phyloP scores from a whole-genome alignment of 2,329 filamentous ascomycete species.

The Alternaria burnsii region DNA sequence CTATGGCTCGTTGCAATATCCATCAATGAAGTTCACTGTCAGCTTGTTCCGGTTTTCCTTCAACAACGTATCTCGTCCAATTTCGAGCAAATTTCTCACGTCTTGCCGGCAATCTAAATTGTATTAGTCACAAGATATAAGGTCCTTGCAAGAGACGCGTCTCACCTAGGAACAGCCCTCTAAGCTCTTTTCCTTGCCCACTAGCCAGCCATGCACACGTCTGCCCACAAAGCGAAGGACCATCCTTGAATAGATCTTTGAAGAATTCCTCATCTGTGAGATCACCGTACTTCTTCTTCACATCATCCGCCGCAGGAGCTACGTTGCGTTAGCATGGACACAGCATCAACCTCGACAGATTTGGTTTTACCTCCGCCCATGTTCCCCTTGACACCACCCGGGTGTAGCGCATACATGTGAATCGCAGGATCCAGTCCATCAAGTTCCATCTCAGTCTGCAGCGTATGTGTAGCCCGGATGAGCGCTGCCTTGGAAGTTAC shows the following conservation, averaged over 20 bases:
- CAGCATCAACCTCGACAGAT: not conserved
- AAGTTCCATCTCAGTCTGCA: conserved; percentile 42
- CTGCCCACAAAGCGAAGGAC: conserved; percentile 39
- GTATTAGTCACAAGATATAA: not conserved
- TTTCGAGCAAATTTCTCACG: conserved; percentile 30
- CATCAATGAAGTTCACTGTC: conserved; percentile 43
- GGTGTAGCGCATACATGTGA: conserved; percentile 43
- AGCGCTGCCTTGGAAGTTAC: conserved; percentile 40
- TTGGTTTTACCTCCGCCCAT: conserved; percentile 36
- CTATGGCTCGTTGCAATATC: conserved; percentile 43
- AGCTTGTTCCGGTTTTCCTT: conserved; percentile 40
- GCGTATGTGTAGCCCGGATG: conserved; percentile 40
- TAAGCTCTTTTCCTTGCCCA: conserved; percentile 38
- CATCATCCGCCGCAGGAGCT: conserved; percentile 33
- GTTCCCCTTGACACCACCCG: conserved; percentile 37
- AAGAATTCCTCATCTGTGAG: conserved; percentile 36
- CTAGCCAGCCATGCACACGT: conserved; percentile 42
- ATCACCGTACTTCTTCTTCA: conserved; percentile 40
- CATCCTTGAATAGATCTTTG: conserved; percentile 40
- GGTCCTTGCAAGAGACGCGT: rapidly evolving
- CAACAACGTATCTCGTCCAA: conserved; percentile 35
- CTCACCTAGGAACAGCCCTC: conserved; percentile 40
- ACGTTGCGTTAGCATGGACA: conserved; percentile 10
- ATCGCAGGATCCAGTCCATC: conserved; percentile 39
- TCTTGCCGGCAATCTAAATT: conserved; percentile 42